These are phyloP conservation scores for Elaphomyces granulatus DNA, from an alignment of 495 filamentous ascomycete species.

Conservation along the genomic window DNA sequence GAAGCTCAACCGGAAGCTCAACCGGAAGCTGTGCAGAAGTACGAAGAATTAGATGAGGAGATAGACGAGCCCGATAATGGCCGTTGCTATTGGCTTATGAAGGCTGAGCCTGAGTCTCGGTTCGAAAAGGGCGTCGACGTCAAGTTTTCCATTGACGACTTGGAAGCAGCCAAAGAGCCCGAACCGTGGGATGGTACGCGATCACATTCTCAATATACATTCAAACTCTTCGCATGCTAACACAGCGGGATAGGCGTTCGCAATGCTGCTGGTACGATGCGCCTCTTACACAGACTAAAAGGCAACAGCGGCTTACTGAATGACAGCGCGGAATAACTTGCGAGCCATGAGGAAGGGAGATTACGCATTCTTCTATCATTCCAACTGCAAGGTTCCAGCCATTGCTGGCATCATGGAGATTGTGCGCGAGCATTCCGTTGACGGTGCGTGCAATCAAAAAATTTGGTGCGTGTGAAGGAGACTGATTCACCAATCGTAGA, in stretches of 20 bases:
- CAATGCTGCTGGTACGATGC: slow-evolving; percentile 36
- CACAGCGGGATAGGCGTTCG: slow-evolving; percentile 33
- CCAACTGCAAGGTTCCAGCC: slow-evolving; percentile 81
- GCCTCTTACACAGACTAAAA: background rate
- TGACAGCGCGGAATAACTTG: slow-evolving; percentile 66
- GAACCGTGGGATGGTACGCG: slow-evolving; percentile 80
- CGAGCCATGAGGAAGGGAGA: slow-evolving; percentile 84
- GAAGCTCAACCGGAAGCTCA: slow-evolving; percentile 4
- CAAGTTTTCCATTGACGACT: slow-evolving; percentile 88
- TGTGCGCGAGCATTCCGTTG: slow-evolving; percentile 62
- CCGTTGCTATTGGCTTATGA: slow-evolving; percentile 75
- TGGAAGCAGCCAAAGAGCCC: slow-evolving; percentile 50
- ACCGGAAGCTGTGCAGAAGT: slow-evolving; percentile 3
- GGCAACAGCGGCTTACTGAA: background rate
- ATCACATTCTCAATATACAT: too few species aligned
- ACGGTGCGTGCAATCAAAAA: slow-evolving; percentile 52
- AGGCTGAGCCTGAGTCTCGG: slow-evolving; percentile 82
- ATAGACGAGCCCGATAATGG: slow-evolving; percentile 8
- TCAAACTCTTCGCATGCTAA: too few species aligned
- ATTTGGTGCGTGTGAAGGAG: too few species aligned
- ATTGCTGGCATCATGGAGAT: slow-evolving; percentile 93
- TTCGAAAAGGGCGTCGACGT: slow-evolving; percentile 76
- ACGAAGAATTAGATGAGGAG: slow-evolving; percentile 4
- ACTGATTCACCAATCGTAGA: too few species aligned
- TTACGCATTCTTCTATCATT: slow-evolving; percentile 93